Conservation (phyloP, 2,329 filamentous ascomycete species). For the Alternaria conjuncta region DNA sequence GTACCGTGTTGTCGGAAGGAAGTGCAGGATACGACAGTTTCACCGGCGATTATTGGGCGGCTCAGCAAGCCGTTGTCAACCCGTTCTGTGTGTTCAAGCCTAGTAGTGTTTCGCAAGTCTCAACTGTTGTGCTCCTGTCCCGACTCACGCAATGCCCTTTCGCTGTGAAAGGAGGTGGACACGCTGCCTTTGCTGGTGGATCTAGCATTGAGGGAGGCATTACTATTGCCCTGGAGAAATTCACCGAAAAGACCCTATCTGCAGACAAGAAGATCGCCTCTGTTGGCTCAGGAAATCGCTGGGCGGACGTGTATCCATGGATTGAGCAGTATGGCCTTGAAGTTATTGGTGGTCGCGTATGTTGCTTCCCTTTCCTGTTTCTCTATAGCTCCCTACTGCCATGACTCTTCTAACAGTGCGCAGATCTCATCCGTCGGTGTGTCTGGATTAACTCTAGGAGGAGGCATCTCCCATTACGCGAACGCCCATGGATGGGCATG, state of each 20-base stretch:
- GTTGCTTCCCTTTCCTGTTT: not conserved
- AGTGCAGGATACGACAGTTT: slow-evolving; percentile 27
- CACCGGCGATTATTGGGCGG: slow-evolving; percentile 31
- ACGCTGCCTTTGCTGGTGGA: slow-evolving; percentile 33
- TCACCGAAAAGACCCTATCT: slow-evolving; percentile 30
- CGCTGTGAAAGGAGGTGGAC: slow-evolving; percentile 49
- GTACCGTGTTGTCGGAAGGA: slow-evolving; percentile 20
- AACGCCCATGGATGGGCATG: slow-evolving; percentile 33
- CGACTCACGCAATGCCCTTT: slow-evolving; percentile 44
- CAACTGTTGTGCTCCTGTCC: slow-evolving; percentile 27
- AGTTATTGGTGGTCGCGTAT: slow-evolving; percentile 41
- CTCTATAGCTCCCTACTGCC: not conserved
- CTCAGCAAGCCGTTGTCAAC: slow-evolving; percentile 29
- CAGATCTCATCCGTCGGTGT: slow-evolving; percentile 23
- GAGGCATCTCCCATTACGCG: slow-evolving; percentile 34
- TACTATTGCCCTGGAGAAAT: slow-evolving; percentile 34
- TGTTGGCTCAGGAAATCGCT: slow-evolving; percentile 43
- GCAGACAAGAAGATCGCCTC: slow-evolving; percentile 28
- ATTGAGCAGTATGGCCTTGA: slow-evolving; percentile 36
- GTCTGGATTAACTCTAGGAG: slow-evolving; percentile 26
- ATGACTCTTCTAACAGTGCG: not conserved
- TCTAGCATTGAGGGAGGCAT: slow-evolving; percentile 44
- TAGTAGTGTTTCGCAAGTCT: slow-evolving; percentile 20
- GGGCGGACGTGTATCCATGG: slow-evolving; percentile 42
- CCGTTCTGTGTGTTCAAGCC: slow-evolving; percentile 41